Evolutionary conservation across 2,329 filamentous ascomycete genomes (phyloP), one percentile per base, ranked within the genome.

Genomic region (Zelopaecilomyces penicillatus): DNA sequence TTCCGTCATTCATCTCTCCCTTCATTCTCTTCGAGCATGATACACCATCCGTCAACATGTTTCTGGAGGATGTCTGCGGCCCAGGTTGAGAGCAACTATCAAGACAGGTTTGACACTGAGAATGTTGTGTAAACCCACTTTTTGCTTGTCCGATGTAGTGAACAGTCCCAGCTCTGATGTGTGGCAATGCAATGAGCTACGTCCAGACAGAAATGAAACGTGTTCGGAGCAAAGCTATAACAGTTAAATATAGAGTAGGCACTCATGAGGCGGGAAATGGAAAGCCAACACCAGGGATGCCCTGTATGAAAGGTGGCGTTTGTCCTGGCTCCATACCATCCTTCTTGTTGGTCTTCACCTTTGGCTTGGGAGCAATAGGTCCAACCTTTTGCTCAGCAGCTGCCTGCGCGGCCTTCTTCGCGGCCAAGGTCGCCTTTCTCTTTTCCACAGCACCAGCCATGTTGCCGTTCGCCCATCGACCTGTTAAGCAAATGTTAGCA

Each of bases 371-470:
- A 8, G 63, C 60, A 32, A 62, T 60, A 31, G 55, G 49, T 33
- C 64, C 65, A n/a, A 59, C 53, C 44, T 60, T 60, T 45, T 61
- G 56, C 43, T 67, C 65, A 32, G 61, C 59, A 5, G 65, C 66
- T 4, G 62, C 69, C 46, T 73, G 69, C 26, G 67, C 67, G 10
- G 68, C 68, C 61, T 80, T 80, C 59, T 80, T 80, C 3, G 73
- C 73, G 2, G 75, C 76, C 6, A 80, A 69, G 0, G 76, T 81
- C 3, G 74, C 75, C 53, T 78, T 78, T 42, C 76, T 70, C 57
- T 80, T 80, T 50, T 75, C 73, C 41, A 80, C 76, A n/a, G 76
- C 77, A 10, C 67, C 69, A 8, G 70, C 68, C 77, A 81, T 81
- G 42, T 75, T 75, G 12, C 77, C 77, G 30, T 75, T 77, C 39